Percentiles rank a stretch among this genome's conserved stretches.
phyloP scores from a whole-genome alignment of 345 rosid genomes.

The Gossypium bickii region DNA sequence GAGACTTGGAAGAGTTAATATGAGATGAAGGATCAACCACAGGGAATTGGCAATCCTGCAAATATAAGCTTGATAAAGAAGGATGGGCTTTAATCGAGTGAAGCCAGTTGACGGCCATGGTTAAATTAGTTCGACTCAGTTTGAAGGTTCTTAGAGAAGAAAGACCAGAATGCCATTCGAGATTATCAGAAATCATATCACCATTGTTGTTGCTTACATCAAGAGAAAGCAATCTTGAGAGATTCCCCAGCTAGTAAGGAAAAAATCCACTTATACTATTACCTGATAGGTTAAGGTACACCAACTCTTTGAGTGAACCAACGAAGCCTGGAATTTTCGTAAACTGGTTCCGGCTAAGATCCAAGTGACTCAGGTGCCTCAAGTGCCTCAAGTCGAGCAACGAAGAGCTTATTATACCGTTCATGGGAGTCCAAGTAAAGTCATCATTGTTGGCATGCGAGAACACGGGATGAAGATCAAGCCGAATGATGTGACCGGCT shows the following conservation, averaged over 20 bases:
- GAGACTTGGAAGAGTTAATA: neutral
- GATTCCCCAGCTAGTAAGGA: conserved; percentile 10
- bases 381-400: conserved; percentile 12
- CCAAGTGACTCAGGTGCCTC: conserved; percentile 8
- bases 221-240: neutral
- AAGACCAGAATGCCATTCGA: conserved; percentile 16
- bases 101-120: neutral
- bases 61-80: conserved; percentile 1
- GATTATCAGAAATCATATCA: neutral
- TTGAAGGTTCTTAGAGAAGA: neutral
- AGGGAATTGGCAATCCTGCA: neutral
- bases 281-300: conserved; percentile 1
- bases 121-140: neutral
- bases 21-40: neutral
- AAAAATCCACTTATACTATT: conserved; percentile 1
- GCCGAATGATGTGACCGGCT: conserved; percentile 5
- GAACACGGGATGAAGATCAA: conserved; percentile 3
- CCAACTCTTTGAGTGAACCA: conserved; percentile 3
- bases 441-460: neutral
- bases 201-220: neutral
- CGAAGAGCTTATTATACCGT: conserved; percentile 17
- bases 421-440: neutral
- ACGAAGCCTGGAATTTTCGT: conserved; percentile 17
- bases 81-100: conserved; percentile 3
- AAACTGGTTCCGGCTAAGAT: neutral